Percentiles rank a stretch among this genome's conserved stretches.
phyloP scores from a whole-genome alignment of 176 grass and related monocot genomes.

The Rhipidocladum racemiflorum region DNA sequence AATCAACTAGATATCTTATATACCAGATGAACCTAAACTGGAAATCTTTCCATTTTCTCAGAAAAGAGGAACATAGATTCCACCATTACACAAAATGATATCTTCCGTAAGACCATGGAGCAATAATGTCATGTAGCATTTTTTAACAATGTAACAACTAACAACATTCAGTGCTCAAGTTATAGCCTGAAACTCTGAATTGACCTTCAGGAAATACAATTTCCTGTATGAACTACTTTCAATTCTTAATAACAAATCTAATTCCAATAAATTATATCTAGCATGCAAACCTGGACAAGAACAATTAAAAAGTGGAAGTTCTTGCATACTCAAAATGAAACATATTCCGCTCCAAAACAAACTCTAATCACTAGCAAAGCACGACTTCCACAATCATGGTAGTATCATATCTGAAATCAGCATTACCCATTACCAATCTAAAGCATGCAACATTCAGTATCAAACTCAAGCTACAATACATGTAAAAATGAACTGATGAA shows the following conservation, averaged over 20 bases:
- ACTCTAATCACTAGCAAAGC: background rate
- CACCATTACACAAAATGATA: background rate
- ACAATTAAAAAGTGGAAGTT: background rate
- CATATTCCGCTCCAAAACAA: background rate
- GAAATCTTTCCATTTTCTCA: background rate
- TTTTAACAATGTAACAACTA: background rate
- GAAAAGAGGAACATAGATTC: background rate
- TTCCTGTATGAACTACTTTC: background rate
- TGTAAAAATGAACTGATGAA: background rate
- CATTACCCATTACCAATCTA: constrained; percentile 21
- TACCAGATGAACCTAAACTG: background rate
- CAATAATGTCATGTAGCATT: background rate
- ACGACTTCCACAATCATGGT: background rate
- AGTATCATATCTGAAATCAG: background rate
- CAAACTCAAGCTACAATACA: background rate
- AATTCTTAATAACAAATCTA: background rate
- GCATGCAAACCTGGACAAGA: background rate
- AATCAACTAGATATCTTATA: background rate
- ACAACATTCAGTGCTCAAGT: background rate
- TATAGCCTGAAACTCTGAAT: background rate
- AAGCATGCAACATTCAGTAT: background rate
- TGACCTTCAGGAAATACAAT: background rate
- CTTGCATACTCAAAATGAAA: background rate
- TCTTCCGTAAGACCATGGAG: background rate
- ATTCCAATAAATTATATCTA: background rate